Percentiles rank a stretch among this genome's conserved stretches.
These are phyloP conservation scores for Trichoderma atrobrunneum DNA, from an alignment of 2,329 filamentous ascomycete species.

Conservation along the genomic window DNA sequence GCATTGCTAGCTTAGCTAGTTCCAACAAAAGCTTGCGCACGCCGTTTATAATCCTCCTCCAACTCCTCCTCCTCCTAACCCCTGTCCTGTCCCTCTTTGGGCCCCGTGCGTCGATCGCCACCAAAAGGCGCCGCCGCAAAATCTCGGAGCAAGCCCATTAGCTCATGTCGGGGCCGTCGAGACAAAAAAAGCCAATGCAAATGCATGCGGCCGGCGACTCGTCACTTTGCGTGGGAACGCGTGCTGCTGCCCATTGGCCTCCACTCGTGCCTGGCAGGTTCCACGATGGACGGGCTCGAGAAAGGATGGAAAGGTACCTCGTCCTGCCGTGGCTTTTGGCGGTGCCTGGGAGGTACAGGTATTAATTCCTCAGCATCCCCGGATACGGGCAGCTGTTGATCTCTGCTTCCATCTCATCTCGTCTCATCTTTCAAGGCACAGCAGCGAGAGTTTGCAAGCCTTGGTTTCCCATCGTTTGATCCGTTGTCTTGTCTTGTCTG, in stretches of 20 bases:
- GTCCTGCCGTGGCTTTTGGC: neutral
- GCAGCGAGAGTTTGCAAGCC: neutral
- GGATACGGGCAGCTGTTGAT: neutral
- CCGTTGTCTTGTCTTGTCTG: neutral
- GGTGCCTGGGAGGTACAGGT: neutral
- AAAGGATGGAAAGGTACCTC: neutral
- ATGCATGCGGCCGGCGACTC: conserved; percentile 10
- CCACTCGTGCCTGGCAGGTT: conserved; percentile 11
- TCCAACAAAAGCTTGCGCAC: neutral
- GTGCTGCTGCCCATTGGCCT: conserved; percentile 18
- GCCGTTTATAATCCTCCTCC: neutral
- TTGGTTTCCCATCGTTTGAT: neutral
- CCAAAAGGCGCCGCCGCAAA: neutral
- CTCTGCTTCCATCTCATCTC: neutral
- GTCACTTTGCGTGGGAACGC: conserved; percentile 7
- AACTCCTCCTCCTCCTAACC: neutral
- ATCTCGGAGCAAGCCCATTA: conserved; percentile 10
- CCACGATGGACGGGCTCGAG: neutral
- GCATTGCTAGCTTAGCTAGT: neutral
- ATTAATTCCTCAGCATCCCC: conserved; percentile 11
- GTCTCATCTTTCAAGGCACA: neutral
- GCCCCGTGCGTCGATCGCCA: conserved; percentile 15
- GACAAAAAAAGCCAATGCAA: neutral
- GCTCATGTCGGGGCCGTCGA: conserved; percentile 1
- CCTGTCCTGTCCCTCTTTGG: neutral